Percentiles rank a stretch among this genome's conserved stretches.
Evolutionary conservation across 176 grass and related monocot species (phyloP).

Genomic region (Paspalum notatum): DNA sequence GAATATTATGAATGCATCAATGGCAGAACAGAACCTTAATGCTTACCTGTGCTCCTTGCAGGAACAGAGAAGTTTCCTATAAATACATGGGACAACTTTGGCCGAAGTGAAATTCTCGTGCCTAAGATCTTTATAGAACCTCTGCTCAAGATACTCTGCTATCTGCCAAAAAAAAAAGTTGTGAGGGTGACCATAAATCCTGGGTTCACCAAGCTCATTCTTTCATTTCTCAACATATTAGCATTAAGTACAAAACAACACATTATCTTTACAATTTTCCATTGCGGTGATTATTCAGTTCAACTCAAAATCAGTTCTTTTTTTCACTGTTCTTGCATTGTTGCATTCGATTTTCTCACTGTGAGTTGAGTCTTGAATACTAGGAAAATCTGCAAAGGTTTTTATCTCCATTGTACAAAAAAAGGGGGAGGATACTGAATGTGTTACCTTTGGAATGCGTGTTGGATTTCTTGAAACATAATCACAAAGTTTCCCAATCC

Average conservation of each 20-base stretch:
- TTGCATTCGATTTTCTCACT: not conserved
- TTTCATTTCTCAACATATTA: conserved; percentile 5
- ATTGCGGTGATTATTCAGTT: conserved; percentile 1
- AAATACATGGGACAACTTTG: conserved; percentile 86
- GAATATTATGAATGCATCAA: conserved; percentile 16
- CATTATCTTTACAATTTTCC: not conserved
- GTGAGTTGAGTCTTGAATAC: not conserved
- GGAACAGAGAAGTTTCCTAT: conserved; percentile 82
- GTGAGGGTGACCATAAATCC: not conserved
- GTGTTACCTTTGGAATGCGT: conserved; percentile 80
- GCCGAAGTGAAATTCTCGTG: conserved; percentile 70
- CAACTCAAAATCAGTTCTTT: not conserved
- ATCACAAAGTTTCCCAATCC: conserved; percentile 89
- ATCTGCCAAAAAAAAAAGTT: conserved; percentile 55
- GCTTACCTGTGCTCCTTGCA: conserved; percentile 93
- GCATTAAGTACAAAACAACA: conserved; percentile 9
- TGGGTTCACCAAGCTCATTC: not conserved
- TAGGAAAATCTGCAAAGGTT: no score
- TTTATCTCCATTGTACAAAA: not conserved
- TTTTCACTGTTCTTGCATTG: not conserved
- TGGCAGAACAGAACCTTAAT: conserved; percentile 26
- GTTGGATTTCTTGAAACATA: conserved; percentile 85
- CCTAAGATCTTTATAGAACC: conserved; percentile 93
- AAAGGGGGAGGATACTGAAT: not conserved
- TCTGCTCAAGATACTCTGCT: conserved; percentile 80